Evolutionary conservation across 73 alveolate species (phyloP), one percentile per base, ranked within the genome.

Genomic region (Loxodes magnus): DNA sequence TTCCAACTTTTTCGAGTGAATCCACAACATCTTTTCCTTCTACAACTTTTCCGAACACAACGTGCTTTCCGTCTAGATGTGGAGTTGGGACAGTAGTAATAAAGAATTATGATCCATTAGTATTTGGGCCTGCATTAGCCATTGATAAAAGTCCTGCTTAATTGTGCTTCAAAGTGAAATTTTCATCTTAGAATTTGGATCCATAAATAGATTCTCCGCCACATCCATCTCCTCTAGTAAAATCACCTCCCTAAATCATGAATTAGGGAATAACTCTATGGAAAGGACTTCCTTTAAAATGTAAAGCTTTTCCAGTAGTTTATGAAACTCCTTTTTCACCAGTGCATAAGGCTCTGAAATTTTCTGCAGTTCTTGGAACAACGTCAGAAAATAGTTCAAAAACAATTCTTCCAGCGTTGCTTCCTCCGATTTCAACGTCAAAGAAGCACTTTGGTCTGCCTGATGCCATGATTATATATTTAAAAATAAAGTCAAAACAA

Each of bases 161-260:
- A 16, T 58, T 42, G 71, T 90, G 98, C 46, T 70, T 64, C 9
- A 79, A 58, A 56, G 58, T 55, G 84, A 87, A 87, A 75, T 84
- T 90, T 58, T 90, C 98, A 51, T 90, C 98, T 5, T 42, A 71
- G 42, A 90, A 90, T 35, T 55, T 62, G 7, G 50, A 77, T 5
- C 97, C 98, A 51, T 90, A 90, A 78, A 90, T 90, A 31, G 94
- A 71, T 53, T 90, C 94, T 25, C 97, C 98, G n/a, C 97, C 97
- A 0, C 94, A 73, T 20, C 97, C 97, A 43, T 90, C 84, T 15
- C 95, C 95, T 20, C 70, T 62, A 5, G 96, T 83, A 58, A 90
- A 79, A 64, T 90, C 98, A 4, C 98, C 98, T 3, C 97, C 98
- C 57, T 90, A 93, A 24, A 51, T 35, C 96, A 90, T 90, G 56